A percentile compares a stretch with the other conserved stretches of the same genome.
Conservation (phyloP, 202 grass and related monocot species). For the Panicum virgatum region DNA sequence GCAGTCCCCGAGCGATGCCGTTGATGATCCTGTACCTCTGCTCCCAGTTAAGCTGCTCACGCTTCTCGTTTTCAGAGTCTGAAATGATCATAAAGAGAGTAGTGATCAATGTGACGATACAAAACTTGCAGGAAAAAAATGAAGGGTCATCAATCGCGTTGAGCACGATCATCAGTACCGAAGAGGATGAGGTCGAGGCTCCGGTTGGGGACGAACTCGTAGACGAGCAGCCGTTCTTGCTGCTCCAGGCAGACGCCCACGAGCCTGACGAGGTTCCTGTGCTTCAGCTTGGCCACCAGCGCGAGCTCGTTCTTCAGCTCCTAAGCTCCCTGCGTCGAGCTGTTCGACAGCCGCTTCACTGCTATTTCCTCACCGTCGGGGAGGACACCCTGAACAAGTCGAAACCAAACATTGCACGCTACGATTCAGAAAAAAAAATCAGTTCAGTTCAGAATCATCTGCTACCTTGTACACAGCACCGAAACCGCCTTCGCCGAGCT, state of each 20-base stretch:
- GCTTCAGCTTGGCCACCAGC: constrained; percentile 67
- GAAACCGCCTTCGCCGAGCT: constrained; percentile 69
- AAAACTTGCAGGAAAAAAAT: neutral
- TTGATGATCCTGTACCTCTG: constrained; percentile 58
- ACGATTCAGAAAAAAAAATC: neutral
- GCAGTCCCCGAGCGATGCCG: constrained; percentile 50
- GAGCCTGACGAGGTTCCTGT: constrained; percentile 77
- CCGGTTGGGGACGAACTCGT: constrained; percentile 67
- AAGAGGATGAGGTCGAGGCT: constrained; percentile 66
- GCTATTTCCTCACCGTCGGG: constrained; percentile 58
- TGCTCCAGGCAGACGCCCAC: constrained; percentile 63
- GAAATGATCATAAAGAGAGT: neutral
- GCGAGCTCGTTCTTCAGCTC: constrained; percentile 70
- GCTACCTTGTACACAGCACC: constrained; percentile 63
- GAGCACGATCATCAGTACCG: constrained; percentile 17
- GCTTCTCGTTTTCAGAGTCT: constrained; percentile 35
- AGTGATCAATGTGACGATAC: neutral
- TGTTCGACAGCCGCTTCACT: constrained; percentile 56
- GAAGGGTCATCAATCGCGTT: no score
- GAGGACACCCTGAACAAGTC: constrained; percentile 38
- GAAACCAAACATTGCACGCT: neutral
- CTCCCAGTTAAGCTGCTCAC: constrained; percentile 40
- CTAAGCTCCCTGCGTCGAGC: constrained; percentile 49
- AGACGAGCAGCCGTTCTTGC: constrained; percentile 61
- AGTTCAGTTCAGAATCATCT: neutral